Evolutionary conservation across 2,329 filamentous ascomycete genomes (phyloP).

Genomic region (Neodidymelliopsis sp.): DNA sequence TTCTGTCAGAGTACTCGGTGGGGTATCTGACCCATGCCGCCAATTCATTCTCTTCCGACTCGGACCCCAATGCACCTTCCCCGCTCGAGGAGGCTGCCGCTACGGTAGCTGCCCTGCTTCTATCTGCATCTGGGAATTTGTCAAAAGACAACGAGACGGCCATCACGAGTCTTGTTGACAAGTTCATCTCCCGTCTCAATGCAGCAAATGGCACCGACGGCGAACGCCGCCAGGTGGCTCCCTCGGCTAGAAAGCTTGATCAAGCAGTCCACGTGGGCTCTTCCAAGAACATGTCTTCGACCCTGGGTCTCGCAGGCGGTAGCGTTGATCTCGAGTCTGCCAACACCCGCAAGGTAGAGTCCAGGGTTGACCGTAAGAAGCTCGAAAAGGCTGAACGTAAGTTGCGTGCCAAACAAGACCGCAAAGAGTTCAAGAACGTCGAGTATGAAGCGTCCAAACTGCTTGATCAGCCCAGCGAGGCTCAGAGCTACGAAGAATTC

Average conservation of each 20-base stretch:
- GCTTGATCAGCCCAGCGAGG: slow-evolving; percentile 79
- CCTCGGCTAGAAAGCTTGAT: slow-evolving; percentile 83
- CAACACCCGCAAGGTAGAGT: slow-evolving; percentile 92
- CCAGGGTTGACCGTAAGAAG: slow-evolving; percentile 97
- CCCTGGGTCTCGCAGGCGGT: slow-evolving; percentile 82
- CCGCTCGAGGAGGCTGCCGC: slow-evolving; percentile 85
- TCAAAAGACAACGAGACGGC: slow-evolving; percentile 75
- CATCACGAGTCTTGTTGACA: slow-evolving; percentile 83
- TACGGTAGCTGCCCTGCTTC: slow-evolving; percentile 83
- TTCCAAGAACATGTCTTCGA: slow-evolving; percentile 95
- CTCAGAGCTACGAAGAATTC: slow-evolving; percentile 97
- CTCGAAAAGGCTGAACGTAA: slow-evolving; percentile 98
- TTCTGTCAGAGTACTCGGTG: slow-evolving; percentile 90
- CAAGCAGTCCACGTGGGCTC: slow-evolving; percentile 94
- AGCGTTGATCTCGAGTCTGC: slow-evolving; percentile 93
- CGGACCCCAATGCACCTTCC: slow-evolving; percentile 71
- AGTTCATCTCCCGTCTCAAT: slow-evolving; percentile 85
- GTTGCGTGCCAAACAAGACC: slow-evolving; percentile 97
- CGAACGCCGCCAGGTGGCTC: slow-evolving; percentile 73
- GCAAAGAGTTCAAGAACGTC: slow-evolving; percentile 97
- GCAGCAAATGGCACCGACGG: slow-evolving; percentile 73
- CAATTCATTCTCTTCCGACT: slow-evolving; percentile 77
- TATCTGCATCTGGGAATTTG: slow-evolving; percentile 90
- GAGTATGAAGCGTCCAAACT: slow-evolving; percentile 95
- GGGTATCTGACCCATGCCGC: slow-evolving; percentile 96